Percentiles rank a stretch among this genome's conserved stretches.
phyloP scores from a whole-genome alignment of 2,329 filamentous ascomycete genomes.

The Diplodia mutila region DNA sequence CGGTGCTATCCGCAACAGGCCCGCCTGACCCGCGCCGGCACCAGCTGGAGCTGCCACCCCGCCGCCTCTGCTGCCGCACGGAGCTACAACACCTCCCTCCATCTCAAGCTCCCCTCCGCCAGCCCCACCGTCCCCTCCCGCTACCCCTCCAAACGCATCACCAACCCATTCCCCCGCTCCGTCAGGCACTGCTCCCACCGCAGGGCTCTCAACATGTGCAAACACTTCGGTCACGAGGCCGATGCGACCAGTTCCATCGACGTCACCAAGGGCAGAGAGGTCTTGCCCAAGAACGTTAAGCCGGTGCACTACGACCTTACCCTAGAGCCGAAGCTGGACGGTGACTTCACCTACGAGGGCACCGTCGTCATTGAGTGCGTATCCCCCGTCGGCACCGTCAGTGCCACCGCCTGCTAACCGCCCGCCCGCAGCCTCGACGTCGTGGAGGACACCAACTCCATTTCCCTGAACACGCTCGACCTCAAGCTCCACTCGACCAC shows the following conservation, averaged over 20 bases:
- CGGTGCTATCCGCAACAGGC: constrained; percentile 10
- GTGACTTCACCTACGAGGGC: constrained; percentile 82
- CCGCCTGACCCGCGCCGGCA: constrained; percentile 14
- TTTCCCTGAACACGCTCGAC: constrained; percentile 86
- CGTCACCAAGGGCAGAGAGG: constrained; percentile 71
- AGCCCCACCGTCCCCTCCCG: constrained; percentile 11
- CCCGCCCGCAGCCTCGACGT: constrained; percentile 68
- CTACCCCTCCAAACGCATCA: neutral
- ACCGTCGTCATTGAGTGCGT: constrained; percentile 77
- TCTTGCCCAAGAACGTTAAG: constrained; percentile 89
- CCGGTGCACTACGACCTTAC: constrained; percentile 91
- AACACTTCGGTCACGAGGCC: constrained; percentile 53
- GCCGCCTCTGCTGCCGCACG: constrained; percentile 16
- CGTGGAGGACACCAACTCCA: constrained; percentile 77
- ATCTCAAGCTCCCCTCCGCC: constrained; percentile 5
- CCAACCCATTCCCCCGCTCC: constrained; percentile 25
- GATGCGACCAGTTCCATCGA: constrained; percentile 62
- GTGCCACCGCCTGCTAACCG: constrained; percentile 31
- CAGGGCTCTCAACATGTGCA: constrained; percentile 68
- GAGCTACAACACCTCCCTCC: constrained; percentile 21
- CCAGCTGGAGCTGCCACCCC: neutral
- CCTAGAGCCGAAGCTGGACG: constrained; percentile 83
- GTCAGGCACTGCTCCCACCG: constrained; percentile 72
- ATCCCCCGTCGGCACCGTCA: neutral
- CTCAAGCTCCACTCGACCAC: constrained; percentile 78